Conservation (phyloP, 805 yeast species). For the Saccharomycopsis sp. region DNA sequence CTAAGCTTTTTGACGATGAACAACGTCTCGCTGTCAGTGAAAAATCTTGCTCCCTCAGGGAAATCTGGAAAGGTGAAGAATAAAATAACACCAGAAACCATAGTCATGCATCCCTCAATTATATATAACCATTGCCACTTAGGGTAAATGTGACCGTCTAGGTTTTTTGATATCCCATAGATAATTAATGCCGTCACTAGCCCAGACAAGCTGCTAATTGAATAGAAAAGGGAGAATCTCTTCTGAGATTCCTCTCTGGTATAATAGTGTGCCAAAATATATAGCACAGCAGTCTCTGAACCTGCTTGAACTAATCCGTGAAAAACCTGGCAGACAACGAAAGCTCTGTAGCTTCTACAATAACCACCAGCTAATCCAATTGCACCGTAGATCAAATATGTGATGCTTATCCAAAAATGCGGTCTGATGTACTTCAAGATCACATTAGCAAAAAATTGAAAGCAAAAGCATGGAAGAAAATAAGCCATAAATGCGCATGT, state of each 20-base stretch:
- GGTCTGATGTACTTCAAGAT: constrained; percentile 53
- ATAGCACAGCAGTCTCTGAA: constrained; percentile 69
- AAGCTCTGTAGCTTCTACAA: constrained; percentile 48
- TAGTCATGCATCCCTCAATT: constrained; percentile 41
- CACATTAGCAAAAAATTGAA: constrained; percentile 58
- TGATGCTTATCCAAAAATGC: constrained; percentile 52
- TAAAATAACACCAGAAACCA: constrained; percentile 30
- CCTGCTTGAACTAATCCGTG: constrained; percentile 66
- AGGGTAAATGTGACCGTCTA: constrained; percentile 46
- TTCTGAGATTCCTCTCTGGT: constrained; percentile 58
- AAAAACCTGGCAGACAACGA: constrained; percentile 55
- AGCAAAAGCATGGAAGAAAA: constrained; percentile 55
- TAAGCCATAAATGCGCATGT: constrained; percentile 60
- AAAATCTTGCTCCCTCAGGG: constrained; percentile 35
- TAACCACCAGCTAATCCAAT: constrained; percentile 61
- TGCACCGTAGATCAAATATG: constrained; percentile 58
- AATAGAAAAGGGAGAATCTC: constrained; percentile 60
- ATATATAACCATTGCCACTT: constrained; percentile 48
- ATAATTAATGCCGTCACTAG: constrained; percentile 65
- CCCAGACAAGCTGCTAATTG: constrained; percentile 71
- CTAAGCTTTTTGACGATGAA: constrained; percentile 51
- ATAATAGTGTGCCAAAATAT: constrained; percentile 60
- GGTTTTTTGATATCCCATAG: constrained; percentile 38
- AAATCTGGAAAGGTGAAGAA: constrained; percentile 35
- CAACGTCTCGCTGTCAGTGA: constrained; percentile 36